A percentile compares a stretch with the other conserved stretches of the same genome.
Evolutionary conservation across 148 eudicot species (phyloP).

Genomic region (Cornus kousa): DNA sequence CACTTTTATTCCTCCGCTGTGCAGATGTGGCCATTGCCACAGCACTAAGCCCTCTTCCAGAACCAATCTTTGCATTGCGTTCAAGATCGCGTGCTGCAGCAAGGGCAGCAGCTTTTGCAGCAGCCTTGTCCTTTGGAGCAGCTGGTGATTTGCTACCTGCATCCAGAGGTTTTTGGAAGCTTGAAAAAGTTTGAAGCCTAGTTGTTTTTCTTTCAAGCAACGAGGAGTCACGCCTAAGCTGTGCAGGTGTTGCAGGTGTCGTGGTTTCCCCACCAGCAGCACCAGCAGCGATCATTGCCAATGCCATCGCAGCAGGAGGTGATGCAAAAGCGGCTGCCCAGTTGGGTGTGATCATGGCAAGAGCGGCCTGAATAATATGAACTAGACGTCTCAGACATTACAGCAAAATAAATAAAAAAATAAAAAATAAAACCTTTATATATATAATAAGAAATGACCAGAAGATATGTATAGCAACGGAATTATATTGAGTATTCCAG

Average conservation of each 20-base stretch:
- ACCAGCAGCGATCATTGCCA: conserved; percentile 99
- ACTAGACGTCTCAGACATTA: not conserved
- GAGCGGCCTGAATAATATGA: conserved; percentile 68
- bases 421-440: too few species aligned
- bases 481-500: not conserved
- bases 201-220: conserved; percentile 76
- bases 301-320: conserved; percentile 98
- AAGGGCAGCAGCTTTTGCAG: conserved; percentile 97
- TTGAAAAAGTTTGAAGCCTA: conserved; percentile 86
- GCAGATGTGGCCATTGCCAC: conserved; percentile 99
- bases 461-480: not conserved
- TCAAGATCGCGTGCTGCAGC: conserved; percentile 99
- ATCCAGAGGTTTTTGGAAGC: conserved; percentile 81
- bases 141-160: conserved; percentile 48
- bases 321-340: conserved; percentile 99
- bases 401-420: not conserved
- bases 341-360: conserved; percentile 87
- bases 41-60: conserved; percentile 99
- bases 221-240: conserved; percentile 79
- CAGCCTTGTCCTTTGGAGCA: conserved; percentile 82
- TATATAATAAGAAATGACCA: not conserved
- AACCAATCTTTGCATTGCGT: conserved; percentile 94
- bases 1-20: conserved; percentile 80
- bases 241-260: conserved; percentile 62
- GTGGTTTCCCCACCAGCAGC: conserved; percentile 91